These are phyloP conservation scores for Chlamydomonas eustigma DNA, from an alignment of 139 green algal genomes.

Conservation along the genomic window DNA sequence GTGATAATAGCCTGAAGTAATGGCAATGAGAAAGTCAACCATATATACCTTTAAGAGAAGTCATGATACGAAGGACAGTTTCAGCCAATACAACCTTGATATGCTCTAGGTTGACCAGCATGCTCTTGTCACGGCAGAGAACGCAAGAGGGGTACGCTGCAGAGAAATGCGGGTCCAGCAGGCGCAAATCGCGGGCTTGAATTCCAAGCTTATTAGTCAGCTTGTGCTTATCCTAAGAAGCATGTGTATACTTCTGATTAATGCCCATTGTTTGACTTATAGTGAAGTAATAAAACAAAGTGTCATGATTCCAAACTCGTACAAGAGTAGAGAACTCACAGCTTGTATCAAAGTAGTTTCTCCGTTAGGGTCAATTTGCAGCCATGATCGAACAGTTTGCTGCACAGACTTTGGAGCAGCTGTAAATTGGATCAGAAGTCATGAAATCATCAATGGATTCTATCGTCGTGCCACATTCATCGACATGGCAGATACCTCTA, in stretches of 20 bases:
- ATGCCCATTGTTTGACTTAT: not conserved
- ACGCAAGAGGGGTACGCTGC: constrained; percentile 54
- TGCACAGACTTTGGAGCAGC: not conserved
- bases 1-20: constrained; percentile 2
- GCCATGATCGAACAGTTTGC: constrained; percentile 5
- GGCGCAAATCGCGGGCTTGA: constrained; percentile 55
- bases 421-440: too few species aligned
- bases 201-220: constrained; percentile 60
- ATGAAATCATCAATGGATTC: too few species aligned
- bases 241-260: too few species aligned
- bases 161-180: constrained; percentile 53
- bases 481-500: too few species aligned
- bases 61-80: too few species aligned
- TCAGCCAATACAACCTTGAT: constrained; percentile 44
- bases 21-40: not conserved
- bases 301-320: too few species aligned
- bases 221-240: constrained; percentile 43
- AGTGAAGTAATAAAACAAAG: not conserved
- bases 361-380: not conserved
- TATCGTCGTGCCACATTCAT: too few species aligned
- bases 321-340: not conserved
- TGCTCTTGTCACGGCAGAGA: constrained; percentile 52
- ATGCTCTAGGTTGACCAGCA: constrained; percentile 61
- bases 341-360: constrained; percentile 12
- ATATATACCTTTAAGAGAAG: not conserved